Base-by-base conservation (phyloP, 2,329 filamentous ascomycete genomes). In the Botryotinia globosa region DNA sequence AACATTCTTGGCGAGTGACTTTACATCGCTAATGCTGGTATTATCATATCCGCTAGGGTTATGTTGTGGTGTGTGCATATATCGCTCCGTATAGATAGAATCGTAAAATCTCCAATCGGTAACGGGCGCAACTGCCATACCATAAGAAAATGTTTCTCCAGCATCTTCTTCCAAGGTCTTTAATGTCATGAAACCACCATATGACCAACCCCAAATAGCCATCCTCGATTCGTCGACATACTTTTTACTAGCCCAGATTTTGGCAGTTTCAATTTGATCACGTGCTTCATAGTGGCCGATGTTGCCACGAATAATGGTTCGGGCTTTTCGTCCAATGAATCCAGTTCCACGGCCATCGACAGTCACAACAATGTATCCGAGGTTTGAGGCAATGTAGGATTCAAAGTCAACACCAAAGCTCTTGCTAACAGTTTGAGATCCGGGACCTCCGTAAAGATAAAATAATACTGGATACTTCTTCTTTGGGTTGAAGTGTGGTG, bases 161-260 rank as follows among this genome's bases (percentile, higher is more conserved):
- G 89, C 95, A 80, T 99, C 96, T 74, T 89, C 88, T 85, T 99
- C 96, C 20, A 99, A 89, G 1, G 94, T 96, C 85, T 99, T 99
- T 79, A 99, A 87, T 9, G 96, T 93, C 85, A 93, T 92, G 85
- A 97, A 99, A 18, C 96, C 96, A 73, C 96, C 96, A 80, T 96
- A 99, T 75, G 93, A 97, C 96, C 96, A 99, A 65, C 96, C 96
- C 96, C 96, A 99, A 80, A 99, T 97, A 32, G 94, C 94, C 77
- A 99, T 89, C 71, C 92, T 89, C 10, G 89, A 86, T 39, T 88
- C 85, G 81, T 99, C 97, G 22, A 98, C 91, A 81, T 99, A 98
- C 22, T 87, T 83, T 80, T 94, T 95, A 54, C 85, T 84, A 0
- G 92, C 91, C 90, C 94, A 98, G 76, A 92, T 89, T 82, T 94